Percentiles rank a stretch among this genome's conserved stretches.
Conservation (phyloP, 2,329 filamentous ascomycete genomes). For the Aspergillus uvarum region DNA sequence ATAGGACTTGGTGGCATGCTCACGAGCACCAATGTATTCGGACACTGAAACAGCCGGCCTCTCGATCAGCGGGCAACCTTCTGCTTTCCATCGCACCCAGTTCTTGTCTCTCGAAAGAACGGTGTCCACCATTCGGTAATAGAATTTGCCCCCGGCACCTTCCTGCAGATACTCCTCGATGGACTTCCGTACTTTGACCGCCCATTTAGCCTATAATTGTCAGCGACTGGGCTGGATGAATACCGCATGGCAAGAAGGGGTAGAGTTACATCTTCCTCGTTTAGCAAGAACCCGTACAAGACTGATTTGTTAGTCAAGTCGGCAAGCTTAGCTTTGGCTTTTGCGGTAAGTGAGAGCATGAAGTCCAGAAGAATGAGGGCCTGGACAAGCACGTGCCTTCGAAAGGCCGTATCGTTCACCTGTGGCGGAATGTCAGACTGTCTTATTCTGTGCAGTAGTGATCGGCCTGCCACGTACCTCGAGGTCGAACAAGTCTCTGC, state of each 20-base stretch:
- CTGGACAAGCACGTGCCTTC: conserved; percentile 91
- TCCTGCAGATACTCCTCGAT: conserved; percentile 83
- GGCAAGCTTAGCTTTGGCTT: conserved; percentile 75
- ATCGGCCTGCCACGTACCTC: conserved; percentile 59
- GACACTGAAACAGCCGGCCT: conserved; percentile 67
- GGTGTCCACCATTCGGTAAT: conserved; percentile 94
- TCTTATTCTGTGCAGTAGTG: not conserved
- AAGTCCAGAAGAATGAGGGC: conserved; percentile 94
- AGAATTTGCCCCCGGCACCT: conserved; percentile 83
- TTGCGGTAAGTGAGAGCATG: conserved; percentile 80
- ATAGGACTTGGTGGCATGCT: conserved; percentile 64
- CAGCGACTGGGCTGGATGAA: conserved; percentile 10
- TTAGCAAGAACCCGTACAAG: conserved; percentile 75
- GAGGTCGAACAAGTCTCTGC: conserved; percentile 89
- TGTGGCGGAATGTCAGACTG: conserved; percentile 40
- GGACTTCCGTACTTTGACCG: conserved; percentile 68
- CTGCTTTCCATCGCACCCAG: conserved; percentile 98
- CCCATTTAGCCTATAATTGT: conserved; percentile 72
- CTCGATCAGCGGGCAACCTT: conserved; percentile 86
- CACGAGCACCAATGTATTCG: conserved; percentile 69
- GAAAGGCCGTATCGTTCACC: conserved; percentile 92
- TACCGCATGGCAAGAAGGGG: not conserved
- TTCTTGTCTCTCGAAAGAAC: conserved; percentile 95
- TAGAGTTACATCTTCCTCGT: conserved; percentile 72
- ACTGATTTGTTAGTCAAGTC: conserved; percentile 82